A percentile compares a stretch with the other conserved stretches of the same genome.
These are phyloP conservation scores for Scleromitrula shiraiana DNA, from an alignment of 2,329 filamentous ascomycete genomes.

Conservation along the genomic window DNA sequence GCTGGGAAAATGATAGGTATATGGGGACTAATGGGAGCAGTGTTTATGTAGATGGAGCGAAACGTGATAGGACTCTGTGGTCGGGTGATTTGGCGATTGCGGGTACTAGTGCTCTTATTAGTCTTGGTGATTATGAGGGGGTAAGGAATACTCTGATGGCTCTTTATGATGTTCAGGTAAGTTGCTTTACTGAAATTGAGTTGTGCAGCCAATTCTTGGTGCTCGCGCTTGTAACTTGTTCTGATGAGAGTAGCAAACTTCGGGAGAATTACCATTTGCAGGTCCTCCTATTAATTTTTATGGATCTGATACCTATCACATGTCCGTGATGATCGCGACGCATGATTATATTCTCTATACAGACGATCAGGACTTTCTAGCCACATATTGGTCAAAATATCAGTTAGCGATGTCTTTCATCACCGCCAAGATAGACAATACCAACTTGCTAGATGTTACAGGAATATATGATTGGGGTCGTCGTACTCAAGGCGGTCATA, in stretches of 20 bases:
- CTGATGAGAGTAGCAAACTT: conserved; percentile 18
- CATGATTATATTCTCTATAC: conserved; percentile 51
- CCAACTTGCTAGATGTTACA: conserved; percentile 25
- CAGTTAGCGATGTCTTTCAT: conserved; percentile 38
- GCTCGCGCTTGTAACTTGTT: too few relatives aligned
- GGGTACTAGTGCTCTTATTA: conserved; percentile 42
- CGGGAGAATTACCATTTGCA: conserved; percentile 17
- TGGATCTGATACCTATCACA: conserved; percentile 45
- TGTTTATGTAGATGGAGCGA: conserved; percentile 43
- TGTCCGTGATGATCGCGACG: conserved; percentile 49
- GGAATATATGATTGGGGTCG: conserved; percentile 20
- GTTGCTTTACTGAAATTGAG: too few relatives aligned
- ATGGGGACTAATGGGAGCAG: conserved; percentile 26
- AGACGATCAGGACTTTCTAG: conserved; percentile 42
- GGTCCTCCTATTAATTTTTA: conserved; percentile 36
- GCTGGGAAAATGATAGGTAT: conserved; percentile 7
- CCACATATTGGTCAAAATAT: conserved; percentile 41
- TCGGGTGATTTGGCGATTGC: conserved; percentile 54
- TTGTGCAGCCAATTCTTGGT: too few relatives aligned
- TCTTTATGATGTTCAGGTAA: too few relatives aligned
- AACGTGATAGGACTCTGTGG: conserved; percentile 52
- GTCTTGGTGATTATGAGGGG: conserved; percentile 43
- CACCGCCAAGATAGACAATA: conserved; percentile 32
- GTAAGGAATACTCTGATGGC: too few relatives aligned
- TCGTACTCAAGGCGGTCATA: conserved; percentile 22